Evolutionary conservation across 495 filamentous ascomycete genomes (phyloP), one percentile per base, ranked within the genome.

Genomic region (Amorphotheca resinae): DNA sequence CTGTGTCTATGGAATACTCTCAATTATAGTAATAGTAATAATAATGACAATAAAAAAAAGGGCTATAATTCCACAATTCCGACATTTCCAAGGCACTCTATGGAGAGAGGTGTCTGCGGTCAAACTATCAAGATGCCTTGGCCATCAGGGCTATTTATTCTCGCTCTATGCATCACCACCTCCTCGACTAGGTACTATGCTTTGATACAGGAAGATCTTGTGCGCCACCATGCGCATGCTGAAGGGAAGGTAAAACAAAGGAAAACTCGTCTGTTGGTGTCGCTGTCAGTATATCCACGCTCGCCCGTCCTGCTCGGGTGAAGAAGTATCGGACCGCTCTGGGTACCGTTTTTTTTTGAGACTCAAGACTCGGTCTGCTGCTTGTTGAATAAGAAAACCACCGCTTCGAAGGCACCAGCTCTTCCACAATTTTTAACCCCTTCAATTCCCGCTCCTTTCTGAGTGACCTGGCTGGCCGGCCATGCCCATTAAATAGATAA

Each of bases 401-500:
- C 38, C 32, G 28, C 25, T 8, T 25, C 28, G 33, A 20, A 41
- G 28, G 37, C 7, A 33, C 46, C 37, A 33, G 30, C 41, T 42
- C 37, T 40, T 40, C 36, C 45, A 35, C 18, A 33, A 34, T 46
- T 54, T 54, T 50, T 51, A 45, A 38, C 34, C 42, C 44, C 44
- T 43, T 32, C 39, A 51, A 43, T 39, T 23, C 40, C 44, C 35
- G 22, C 8, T 43, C 34, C 16, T 25, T 33, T 34, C 38, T 44
- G 41, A 30, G 25, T 30, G 41, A 41, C 33, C 44, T 45, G 51
- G 11, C 46, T 46, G n/a, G 44, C 44, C 36, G 18, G 35, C 17
- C 15, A 44, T 22, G 48, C 45, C 48, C 33, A 57, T 57, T 57
- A 57, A 46, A 53, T 55, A 57, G 46, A 57, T 57, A 53, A 57